phyloP scores from a whole-genome alignment of 108 stramenopile species.

The Skeletonema grethae region DNA sequence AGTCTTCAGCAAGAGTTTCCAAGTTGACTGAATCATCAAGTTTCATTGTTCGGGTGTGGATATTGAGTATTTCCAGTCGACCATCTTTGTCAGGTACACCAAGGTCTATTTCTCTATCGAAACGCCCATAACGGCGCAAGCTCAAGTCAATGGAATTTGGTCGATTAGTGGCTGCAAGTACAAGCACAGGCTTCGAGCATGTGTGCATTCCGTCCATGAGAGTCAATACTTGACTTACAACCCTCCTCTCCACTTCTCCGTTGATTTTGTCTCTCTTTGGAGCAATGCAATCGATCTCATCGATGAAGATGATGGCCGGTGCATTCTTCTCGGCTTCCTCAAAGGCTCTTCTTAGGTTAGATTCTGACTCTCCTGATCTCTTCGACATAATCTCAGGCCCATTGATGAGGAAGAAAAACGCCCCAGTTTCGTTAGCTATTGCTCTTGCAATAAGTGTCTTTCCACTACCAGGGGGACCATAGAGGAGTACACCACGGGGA shows the following conservation, averaged over 20 bases:
- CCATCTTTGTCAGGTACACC: conserved; percentile 92
- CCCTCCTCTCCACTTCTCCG: conserved; percentile 95
- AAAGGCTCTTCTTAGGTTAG: conserved; percentile 95
- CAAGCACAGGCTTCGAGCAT: conserved; percentile 90
- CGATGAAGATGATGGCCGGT: conserved; percentile 98
- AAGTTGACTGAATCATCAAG: conserved; percentile 61
- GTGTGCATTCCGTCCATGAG: conserved; percentile 89
- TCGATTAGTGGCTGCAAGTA: conserved; percentile 94
- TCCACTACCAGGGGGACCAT: conserved; percentile 81
- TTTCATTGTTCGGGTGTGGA: conserved; percentile 86
- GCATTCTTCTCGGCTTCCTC: conserved; percentile 90
- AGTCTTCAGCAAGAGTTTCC: conserved; percentile 80
- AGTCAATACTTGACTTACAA: conserved; percentile 96
- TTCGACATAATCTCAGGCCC: conserved; percentile 98
- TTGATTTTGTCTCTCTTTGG: conserved; percentile 87
- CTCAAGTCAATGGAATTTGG: conserved; percentile 91
- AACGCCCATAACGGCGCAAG: conserved; percentile 89
- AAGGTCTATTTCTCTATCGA: conserved; percentile 93
- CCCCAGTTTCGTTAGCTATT: conserved; percentile 96
- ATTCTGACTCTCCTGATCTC: conserved; percentile 98
- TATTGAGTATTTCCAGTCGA: conserved; percentile 89
- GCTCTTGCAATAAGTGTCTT: conserved; percentile 99
- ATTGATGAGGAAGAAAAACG: conserved; percentile 93
- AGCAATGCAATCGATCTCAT: conserved; percentile 99
- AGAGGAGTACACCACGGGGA: conserved; percentile 72